Conservation (phyloP, 345 rosid species). For the Salix suchowensis region DNA sequence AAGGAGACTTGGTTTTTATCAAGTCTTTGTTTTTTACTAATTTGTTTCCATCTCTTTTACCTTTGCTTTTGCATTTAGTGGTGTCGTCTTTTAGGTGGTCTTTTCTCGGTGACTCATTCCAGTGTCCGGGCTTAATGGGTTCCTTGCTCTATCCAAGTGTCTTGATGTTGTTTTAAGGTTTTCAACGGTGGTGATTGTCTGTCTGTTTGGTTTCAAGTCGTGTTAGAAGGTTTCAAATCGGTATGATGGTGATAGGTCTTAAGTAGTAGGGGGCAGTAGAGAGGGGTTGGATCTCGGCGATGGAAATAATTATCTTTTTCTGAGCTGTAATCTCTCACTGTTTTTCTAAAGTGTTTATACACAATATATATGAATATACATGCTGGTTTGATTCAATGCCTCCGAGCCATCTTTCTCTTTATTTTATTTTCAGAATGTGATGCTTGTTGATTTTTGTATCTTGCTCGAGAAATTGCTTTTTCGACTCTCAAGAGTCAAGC, state of each 20-base stretch:
- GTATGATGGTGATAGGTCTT: slow-evolving; percentile 24
- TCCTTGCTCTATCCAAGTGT: slow-evolving; percentile 5
- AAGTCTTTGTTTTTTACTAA: not conserved
- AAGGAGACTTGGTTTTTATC: slow-evolving; percentile 3
- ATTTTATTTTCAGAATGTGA: not conserved
- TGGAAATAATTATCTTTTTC: not conserved
- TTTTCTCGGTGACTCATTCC: not conserved
- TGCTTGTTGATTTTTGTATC: not conserved
- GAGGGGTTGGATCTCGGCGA: not conserved
- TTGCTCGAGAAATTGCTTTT: not conserved
- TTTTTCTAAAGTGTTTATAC: slow-evolving; percentile 25
- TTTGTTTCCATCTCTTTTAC: not conserved
- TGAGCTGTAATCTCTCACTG: slow-evolving; percentile 30
- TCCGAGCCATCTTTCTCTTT: too few species aligned
- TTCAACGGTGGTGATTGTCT: not conserved
- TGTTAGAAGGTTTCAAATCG: slow-evolving; percentile 1
- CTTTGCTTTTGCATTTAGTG: not conserved
- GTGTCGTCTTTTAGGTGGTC: not conserved
- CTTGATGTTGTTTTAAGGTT: not conserved
- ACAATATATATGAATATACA: slow-evolving; percentile 32
- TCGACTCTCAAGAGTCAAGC: not conserved
- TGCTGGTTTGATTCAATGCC: slow-evolving; percentile 28
- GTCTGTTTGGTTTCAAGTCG: not conserved
- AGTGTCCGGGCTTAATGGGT: not conserved
- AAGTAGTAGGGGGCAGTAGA: slow-evolving; percentile 13